Percentiles rank a stretch among this genome's conserved stretches.
phyloP scores from a whole-genome alignment of 2,329 filamentous ascomycete species.

The Sporothrix inflata region DNA sequence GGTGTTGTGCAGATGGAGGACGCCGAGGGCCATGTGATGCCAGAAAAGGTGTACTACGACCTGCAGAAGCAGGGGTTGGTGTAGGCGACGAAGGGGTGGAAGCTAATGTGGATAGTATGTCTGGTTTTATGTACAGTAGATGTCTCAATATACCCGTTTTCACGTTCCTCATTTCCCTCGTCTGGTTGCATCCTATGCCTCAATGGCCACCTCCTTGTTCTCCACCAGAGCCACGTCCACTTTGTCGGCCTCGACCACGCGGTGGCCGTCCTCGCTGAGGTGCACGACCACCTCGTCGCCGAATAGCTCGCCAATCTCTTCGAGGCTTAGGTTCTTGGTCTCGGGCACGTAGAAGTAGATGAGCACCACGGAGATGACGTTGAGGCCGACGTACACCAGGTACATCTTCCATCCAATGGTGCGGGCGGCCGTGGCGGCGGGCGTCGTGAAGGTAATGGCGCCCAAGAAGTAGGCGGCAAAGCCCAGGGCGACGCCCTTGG shows the following conservation, averaged over 20 bases:
- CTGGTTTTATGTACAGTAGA: not conserved
- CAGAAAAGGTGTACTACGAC: conserved; percentile 96
- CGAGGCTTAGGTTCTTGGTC: conserved; percentile 25
- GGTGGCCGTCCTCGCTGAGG: conserved; percentile 22
- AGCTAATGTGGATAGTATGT: not conserved
- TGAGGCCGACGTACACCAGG: not conserved
- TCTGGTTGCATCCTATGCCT: not conserved
- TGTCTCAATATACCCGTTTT: conserved; percentile 19
- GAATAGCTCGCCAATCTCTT: conserved; percentile 22
- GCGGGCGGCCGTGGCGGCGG: not conserved
- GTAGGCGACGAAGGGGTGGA: conserved; percentile 45
- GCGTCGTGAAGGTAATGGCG: not conserved
- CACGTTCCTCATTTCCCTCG: not conserved
- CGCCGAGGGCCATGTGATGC: conserved; percentile 96
- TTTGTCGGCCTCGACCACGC: not conserved
- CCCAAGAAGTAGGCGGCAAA: not conserved
- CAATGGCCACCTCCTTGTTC: not conserved
- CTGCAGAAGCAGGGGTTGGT: conserved; percentile 88
- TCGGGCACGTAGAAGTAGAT: conserved; percentile 25
- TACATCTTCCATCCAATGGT: not conserved
- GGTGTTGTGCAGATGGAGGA: conserved; percentile 99
- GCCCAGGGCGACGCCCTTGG: not conserved
- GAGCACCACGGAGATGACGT: conserved; percentile 1
- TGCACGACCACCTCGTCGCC: conserved; percentile 26
- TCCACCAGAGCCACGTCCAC: not conserved